phyloP scores from a whole-genome alignment of 2,329 filamentous ascomycete species.

The Arthrobotrys conoides region DNA sequence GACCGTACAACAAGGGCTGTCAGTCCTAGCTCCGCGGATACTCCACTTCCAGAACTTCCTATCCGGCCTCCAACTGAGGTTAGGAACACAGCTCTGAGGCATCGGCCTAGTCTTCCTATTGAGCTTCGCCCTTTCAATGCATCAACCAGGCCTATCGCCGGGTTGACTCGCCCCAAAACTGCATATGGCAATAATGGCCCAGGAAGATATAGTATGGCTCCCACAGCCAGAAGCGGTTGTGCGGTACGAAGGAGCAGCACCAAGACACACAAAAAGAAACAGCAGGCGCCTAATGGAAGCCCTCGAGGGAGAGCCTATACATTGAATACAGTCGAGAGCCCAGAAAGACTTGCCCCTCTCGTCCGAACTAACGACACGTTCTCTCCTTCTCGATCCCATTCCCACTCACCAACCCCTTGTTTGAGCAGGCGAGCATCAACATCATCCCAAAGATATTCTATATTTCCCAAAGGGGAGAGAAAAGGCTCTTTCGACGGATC shows the following conservation, averaged over 20 bases:
- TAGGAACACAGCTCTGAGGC: conserved; percentile 35
- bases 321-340: conserved; percentile 17
- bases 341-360: conserved; percentile 14
- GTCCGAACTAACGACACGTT: conserved; percentile 15
- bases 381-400: conserved; percentile 15
- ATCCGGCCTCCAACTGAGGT: conserved; percentile 48
- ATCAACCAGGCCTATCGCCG: conserved; percentile 21
- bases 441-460: conserved; percentile 37
- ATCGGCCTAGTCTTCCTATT: conserved; percentile 54
- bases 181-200: conserved; percentile 39
- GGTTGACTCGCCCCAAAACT: conserved; percentile 42
- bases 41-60: conserved; percentile 49
- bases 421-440: conserved; percentile 26
- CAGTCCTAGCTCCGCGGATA: conserved; percentile 56
- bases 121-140: conserved; percentile 26
- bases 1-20: conserved; percentile 42
- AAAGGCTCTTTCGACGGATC: conserved; percentile 29
- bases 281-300: background rate
- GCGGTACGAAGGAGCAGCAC: conserved; percentile 29
- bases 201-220: conserved; percentile 42
- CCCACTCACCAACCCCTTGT: conserved; percentile 32
- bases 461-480: conserved; percentile 28
- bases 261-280: conserved; percentile 30
- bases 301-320: conserved; percentile 45
- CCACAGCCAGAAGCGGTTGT: conserved; percentile 4